Percentiles rank a stretch among this genome's conserved stretches.
These are phyloP conservation scores for Styphnolobium japonicum DNA, from an alignment of 306 rosid species.

Conservation along the genomic window DNA sequence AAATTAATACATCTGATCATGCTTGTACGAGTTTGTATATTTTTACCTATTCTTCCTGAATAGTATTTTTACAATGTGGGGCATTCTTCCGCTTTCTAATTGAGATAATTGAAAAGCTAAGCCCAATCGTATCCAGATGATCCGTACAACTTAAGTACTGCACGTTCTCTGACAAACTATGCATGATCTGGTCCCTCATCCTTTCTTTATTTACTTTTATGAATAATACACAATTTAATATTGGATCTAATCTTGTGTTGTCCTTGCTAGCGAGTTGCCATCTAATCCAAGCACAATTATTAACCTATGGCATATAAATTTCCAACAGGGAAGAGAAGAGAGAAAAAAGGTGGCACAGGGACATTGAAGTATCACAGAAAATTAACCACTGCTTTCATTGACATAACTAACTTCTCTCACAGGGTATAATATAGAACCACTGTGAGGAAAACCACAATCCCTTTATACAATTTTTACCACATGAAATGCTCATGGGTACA, in stretches of 20 bases:
- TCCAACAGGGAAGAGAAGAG: not conserved
- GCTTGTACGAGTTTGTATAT: not conserved
- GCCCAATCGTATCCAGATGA: not conserved
- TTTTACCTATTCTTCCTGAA: not conserved
- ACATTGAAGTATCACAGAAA: not conserved
- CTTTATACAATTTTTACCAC: constrained; percentile 60
- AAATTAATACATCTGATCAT: not conserved
- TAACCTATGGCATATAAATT: not conserved
- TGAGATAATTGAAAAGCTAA: constrained; percentile 3
- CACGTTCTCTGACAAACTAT: constrained; percentile 42
- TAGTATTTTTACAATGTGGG: not conserved
- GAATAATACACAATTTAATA: constrained; percentile 2
- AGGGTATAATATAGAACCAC: constrained; percentile 30
- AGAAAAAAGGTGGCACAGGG: not conserved
- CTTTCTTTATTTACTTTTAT: constrained; percentile 12
- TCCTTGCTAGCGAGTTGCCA: not conserved
- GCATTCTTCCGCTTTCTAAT: not conserved
- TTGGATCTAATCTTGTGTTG: constrained; percentile 1
- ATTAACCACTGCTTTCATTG: constrained; percentile 24
- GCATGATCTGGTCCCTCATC: not conserved
- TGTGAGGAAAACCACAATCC: constrained; percentile 40
- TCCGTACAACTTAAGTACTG: constrained; percentile 49
- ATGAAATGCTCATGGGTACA: constrained; percentile 36
- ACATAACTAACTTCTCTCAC: constrained; percentile 51
- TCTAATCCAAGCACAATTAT: constrained; percentile 29